phyloP scores from a whole-genome alignment of 1,284 basidiomycete species.

The Ustilago cynodontis region DNA sequence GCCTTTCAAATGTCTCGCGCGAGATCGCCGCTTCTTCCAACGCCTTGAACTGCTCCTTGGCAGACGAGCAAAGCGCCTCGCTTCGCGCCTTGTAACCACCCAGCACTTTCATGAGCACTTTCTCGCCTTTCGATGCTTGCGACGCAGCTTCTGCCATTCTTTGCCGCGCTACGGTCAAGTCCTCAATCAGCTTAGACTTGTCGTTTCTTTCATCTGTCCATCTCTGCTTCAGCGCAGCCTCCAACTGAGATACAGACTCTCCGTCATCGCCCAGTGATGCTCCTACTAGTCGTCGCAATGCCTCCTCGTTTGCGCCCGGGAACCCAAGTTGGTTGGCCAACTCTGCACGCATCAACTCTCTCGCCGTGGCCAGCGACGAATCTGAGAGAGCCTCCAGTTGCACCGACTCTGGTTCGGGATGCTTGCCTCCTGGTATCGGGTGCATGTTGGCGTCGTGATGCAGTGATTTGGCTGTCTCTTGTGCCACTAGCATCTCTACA shows the following conservation, averaged over 20 bases:
- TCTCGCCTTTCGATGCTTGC: conserved; percentile 87
- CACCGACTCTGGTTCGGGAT: conserved; percentile 81
- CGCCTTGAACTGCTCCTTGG: conserved; percentile 37
- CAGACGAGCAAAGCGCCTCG: conserved; percentile 75
- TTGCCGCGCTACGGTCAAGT: conserved; percentile 78
- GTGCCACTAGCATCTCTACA: conserved; percentile 79
- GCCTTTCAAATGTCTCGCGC: conserved; percentile 54
- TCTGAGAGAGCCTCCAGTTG: conserved; percentile 83
- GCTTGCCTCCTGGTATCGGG: conserved; percentile 85
- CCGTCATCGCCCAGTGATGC: conserved; percentile 71
- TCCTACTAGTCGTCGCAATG: conserved; percentile 74
- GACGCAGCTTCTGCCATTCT: conserved; percentile 84
- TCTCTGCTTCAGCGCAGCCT: conserved; percentile 73
- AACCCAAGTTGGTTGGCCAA: conserved; percentile 84
- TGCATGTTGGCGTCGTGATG: conserved; percentile 89
- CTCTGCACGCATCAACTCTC: conserved; percentile 81
- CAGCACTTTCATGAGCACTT: conserved; percentile 86
- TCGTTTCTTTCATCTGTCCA: conserved; percentile 73
- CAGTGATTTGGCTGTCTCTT: conserved; percentile 83
- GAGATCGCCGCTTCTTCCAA: conserved; percentile 50
- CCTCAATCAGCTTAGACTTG: conserved; percentile 75
- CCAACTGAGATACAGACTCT: conserved; percentile 70
- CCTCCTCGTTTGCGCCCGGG: conserved; percentile 82
- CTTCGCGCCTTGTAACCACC: conserved; percentile 90
- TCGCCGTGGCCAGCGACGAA: conserved; percentile 80